Conservation (phyloP, 2,329 filamentous ascomycete species). For the Penicillium fuscoglaucum region DNA sequence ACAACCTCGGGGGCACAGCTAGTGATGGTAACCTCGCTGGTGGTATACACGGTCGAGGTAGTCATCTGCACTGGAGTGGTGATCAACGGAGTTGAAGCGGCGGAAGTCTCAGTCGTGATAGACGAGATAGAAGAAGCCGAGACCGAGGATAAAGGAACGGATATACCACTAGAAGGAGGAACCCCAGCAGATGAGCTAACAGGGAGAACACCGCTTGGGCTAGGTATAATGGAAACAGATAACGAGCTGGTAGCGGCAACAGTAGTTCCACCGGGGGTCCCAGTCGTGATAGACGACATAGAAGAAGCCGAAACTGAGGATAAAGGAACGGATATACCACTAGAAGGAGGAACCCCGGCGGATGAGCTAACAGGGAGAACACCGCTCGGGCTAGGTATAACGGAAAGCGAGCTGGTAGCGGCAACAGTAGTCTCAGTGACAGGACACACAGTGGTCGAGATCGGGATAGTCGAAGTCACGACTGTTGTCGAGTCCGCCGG, state of each 20-base stretch:
- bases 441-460: conserved; percentile 63
- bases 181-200: background rate
- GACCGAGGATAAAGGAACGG: background rate
- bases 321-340: background rate
- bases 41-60: conserved; percentile 41
- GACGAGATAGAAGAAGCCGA: background rate
- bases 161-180: background rate
- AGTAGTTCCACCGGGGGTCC: conserved; percentile 12
- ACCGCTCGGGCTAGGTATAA: background rate
- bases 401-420: background rate
- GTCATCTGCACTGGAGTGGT: conserved; percentile 23
- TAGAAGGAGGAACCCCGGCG: background rate
- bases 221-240: background rate
- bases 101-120: background rate
- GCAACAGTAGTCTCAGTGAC: conserved; percentile 24
- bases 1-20: conserved; percentile 41
- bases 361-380: conserved; percentile 2
- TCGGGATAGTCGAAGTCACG: conserved; percentile 56
- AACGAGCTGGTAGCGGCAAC: background rate
- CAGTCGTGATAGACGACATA: background rate
- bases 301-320: background rate
- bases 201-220: background rate
- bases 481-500: conserved; percentile 51
- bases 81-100: background rate
- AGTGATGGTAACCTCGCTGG: conserved; percentile 40